These are phyloP conservation scores for Musa balbisiana DNA, from an alignment of 202 grass and related monocot genomes.

Conservation along the genomic window DNA sequence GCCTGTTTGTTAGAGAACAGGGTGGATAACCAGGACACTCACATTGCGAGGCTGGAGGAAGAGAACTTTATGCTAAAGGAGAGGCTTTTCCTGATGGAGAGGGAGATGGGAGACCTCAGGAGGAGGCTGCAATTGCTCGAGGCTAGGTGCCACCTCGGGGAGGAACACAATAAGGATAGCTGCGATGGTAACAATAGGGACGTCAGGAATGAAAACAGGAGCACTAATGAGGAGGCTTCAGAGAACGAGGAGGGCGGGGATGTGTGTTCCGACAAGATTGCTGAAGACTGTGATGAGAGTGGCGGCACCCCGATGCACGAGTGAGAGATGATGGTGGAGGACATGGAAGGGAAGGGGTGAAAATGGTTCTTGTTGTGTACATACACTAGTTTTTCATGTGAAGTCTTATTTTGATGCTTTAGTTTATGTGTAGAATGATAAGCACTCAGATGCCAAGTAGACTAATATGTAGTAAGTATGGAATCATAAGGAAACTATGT, in stretches of 20 bases:
- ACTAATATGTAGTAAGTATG: too few species aligned
- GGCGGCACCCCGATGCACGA: neutral
- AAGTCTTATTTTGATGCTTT: too few species aligned
- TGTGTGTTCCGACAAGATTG: conserved; percentile 26
- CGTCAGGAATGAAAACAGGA: neutral
- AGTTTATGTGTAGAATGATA: too few species aligned
- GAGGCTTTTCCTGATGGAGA: conserved; percentile 79
- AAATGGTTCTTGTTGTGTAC: neutral
- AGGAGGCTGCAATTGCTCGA: conserved; percentile 40
- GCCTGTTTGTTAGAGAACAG: conserved; percentile 35
- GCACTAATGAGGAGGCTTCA: conserved; percentile 16
- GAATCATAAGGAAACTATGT: too few species aligned
- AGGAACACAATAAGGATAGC: too few species aligned
- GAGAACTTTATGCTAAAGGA: conserved; percentile 79
- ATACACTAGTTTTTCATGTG: neutral
- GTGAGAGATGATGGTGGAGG: neutral
- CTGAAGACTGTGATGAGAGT: conserved; percentile 7
- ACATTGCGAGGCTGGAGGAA: conserved; percentile 60
- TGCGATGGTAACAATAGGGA: too few species aligned
- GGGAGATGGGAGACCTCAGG: conserved; percentile 45
- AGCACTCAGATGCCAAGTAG: too few species aligned
- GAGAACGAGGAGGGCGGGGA: conserved; percentile 27
- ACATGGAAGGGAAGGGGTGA: neutral
- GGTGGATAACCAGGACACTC: conserved; percentile 52
- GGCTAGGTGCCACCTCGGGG: conserved; percentile 14